phyloP scores from a whole-genome alignment of 2,329 filamentous ascomycete genomes.

The Talaromyces sp. region DNA sequence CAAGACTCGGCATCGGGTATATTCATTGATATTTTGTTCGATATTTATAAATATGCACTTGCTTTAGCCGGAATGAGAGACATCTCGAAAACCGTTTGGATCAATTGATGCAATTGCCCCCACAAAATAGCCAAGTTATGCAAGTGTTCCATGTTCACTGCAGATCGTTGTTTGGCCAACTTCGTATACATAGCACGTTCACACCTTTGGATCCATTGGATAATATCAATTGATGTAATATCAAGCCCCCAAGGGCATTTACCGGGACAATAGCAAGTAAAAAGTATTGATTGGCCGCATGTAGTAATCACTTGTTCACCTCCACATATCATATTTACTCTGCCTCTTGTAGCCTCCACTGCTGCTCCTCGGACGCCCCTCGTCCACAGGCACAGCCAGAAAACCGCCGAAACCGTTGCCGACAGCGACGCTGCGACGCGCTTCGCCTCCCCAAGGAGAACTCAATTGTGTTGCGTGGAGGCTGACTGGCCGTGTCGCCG shows the following conservation, averaged over 20 bases:
- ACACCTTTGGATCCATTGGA: no score
- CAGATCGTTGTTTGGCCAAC: no score
- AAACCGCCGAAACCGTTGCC: slow-evolving; percentile 64
- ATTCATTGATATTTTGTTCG: not conserved
- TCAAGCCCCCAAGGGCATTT: not conserved
- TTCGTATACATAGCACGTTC: not conserved
- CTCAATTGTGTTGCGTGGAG: slow-evolving; percentile 43
- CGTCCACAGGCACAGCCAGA: slow-evolving; percentile 56
- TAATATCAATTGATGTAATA: no score
- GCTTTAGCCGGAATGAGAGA: no score
- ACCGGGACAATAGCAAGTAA: not conserved
- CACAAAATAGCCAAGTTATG: not conserved
- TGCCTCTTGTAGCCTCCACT: slow-evolving; percentile 23
- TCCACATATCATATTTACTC: slow-evolving; percentile 35
- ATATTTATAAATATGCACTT: not conserved
- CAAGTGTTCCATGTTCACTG: no score
- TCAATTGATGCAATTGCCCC: no score
- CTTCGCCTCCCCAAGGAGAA: slow-evolving; percentile 55
- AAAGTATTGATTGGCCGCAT: not conserved
- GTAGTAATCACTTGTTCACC: slow-evolving; percentile 16
- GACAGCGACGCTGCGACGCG: slow-evolving; percentile 58
- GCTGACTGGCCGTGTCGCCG: slow-evolving; percentile 42
- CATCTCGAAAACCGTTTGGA: no score
- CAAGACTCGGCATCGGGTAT: not conserved
- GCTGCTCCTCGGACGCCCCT: slow-evolving; percentile 34